Evolutionary conservation across 495 filamentous ascomycete species (phyloP).

Genomic region (Cryomyces minteri): DNA sequence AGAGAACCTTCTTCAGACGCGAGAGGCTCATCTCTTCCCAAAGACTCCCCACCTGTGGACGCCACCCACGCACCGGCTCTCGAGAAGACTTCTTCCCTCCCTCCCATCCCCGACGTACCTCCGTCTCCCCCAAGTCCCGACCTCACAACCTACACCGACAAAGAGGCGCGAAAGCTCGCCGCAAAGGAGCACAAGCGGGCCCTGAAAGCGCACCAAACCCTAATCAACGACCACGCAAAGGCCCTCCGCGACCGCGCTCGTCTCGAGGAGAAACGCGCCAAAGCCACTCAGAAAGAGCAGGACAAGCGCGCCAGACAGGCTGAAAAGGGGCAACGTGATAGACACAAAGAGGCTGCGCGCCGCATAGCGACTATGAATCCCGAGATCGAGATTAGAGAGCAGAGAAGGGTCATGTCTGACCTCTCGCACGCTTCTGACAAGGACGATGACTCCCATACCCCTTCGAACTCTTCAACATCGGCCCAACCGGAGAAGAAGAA

Average conservation of each 20-base stretch:
- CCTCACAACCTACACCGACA: slow-evolving; percentile 33
- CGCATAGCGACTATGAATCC: too few species aligned
- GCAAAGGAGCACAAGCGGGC: slow-evolving; percentile 39
- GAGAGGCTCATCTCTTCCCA: too few species aligned
- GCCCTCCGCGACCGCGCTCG: slow-evolving; percentile 40
- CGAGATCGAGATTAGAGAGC: slow-evolving; percentile 3
- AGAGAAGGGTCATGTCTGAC: slow-evolving; percentile 1
- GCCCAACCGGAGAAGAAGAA: slow-evolving; percentile 8
- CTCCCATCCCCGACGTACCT: slow-evolving; percentile 21
- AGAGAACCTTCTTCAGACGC: neutral
- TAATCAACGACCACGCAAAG: slow-evolving; percentile 44
- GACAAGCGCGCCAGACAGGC: slow-evolving; percentile 5
- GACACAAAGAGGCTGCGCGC: neutral
- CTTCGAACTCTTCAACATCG: neutral
- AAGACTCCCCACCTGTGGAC: neutral
- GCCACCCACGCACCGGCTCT: slow-evolving; percentile 12
- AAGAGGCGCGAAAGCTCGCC: slow-evolving; percentile 42
- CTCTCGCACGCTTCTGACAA: neutral
- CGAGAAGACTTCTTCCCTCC: slow-evolving; percentile 4
- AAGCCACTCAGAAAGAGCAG: slow-evolving; percentile 24
- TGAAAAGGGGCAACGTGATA: slow-evolving; percentile 2
- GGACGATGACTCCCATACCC: neutral
- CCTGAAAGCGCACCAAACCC: slow-evolving; percentile 38
- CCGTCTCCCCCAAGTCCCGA: slow-evolving; percentile 27
- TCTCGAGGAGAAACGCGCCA: slow-evolving; percentile 32